Evolutionary conservation across 352 stramenopile species (phyloP).

Genomic region (Ophiocytium majus): DNA sequence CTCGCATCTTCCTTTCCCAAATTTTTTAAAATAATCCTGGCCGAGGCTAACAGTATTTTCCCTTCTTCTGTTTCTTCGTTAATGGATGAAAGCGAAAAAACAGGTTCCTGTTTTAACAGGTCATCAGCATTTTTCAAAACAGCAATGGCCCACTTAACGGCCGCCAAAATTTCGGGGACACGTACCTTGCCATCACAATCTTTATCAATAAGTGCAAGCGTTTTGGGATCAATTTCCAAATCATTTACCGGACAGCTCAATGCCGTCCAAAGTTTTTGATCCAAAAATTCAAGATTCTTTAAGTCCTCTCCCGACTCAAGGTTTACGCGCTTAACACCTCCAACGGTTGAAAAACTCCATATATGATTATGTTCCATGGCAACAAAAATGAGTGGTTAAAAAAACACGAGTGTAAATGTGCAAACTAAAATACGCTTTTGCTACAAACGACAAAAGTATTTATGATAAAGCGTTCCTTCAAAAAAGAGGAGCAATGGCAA

Average conservation of each 20-base stretch:
- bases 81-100: not conserved
- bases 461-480: too few species aligned
- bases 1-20: not conserved
- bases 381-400: too few species aligned
- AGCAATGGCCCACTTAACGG: not conserved
- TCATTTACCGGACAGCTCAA: constrained; percentile 9
- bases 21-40: constrained; percentile 9
- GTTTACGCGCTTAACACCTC: constrained; percentile 3
- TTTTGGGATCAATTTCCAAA: constrained; percentile 14
- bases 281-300: not conserved
- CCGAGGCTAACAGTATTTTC: not conserved
- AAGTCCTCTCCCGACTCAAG: not conserved
- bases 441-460: too few species aligned
- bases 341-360: constrained; percentile 6
- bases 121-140: constrained; percentile 4
- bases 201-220: not conserved
- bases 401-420: too few species aligned
- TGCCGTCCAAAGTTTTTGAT: constrained; percentile 11
- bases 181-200: not conserved
- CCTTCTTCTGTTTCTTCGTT: constrained; percentile 2
- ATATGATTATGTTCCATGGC: too few species aligned
- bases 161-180: not conserved
- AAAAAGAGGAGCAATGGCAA: too few species aligned
- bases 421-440: too few species aligned
- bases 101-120: not conserved